phyloP scores from a whole-genome alignment of 805 yeast species.

The Candida pseudofarinosa region DNA sequence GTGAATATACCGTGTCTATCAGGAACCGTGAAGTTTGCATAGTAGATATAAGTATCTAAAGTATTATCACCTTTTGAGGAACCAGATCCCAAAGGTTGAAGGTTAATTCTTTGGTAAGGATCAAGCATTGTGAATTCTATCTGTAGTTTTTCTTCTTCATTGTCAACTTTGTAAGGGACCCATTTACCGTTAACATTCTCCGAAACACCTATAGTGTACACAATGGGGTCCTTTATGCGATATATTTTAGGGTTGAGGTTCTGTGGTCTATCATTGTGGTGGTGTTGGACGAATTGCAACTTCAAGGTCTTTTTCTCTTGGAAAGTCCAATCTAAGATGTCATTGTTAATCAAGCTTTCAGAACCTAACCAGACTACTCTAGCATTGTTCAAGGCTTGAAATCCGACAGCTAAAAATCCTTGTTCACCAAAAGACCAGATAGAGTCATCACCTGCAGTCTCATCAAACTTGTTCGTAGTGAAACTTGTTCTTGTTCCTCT shows the following conservation, averaged over 20 bases:
- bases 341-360: conserved; percentile 41
- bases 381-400: conserved; percentile 77
- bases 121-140: conserved; percentile 86
- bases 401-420: conserved; percentile 67
- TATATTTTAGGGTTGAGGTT: conserved; percentile 43
- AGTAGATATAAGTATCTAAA: conserved; percentile 47
- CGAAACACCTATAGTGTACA: conserved; percentile 50
- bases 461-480: conserved; percentile 43
- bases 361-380: conserved; percentile 83
- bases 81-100: conserved; percentile 43
- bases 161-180: conserved; percentile 53
- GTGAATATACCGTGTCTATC: conserved; percentile 98
- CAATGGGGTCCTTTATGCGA: conserved; percentile 70
- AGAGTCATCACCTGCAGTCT: conserved; percentile 38
- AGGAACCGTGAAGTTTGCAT: conserved; percentile 66
- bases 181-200: conserved; percentile 50
- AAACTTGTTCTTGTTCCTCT: conserved; percentile 63
- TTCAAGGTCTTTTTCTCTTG: conserved; percentile 63
- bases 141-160: conserved; percentile 58
- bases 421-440: conserved; percentile 82
- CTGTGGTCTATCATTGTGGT: conserved; percentile 45
- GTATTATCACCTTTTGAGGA: conserved; percentile 31
- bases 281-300: conserved; percentile 51
- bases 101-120: conserved; percentile 83
- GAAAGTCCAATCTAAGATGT: conserved; percentile 61